phyloP scores from a whole-genome alignment of 2,329 filamentous ascomycete genomes.

The Kalmusia sp. region DNA sequence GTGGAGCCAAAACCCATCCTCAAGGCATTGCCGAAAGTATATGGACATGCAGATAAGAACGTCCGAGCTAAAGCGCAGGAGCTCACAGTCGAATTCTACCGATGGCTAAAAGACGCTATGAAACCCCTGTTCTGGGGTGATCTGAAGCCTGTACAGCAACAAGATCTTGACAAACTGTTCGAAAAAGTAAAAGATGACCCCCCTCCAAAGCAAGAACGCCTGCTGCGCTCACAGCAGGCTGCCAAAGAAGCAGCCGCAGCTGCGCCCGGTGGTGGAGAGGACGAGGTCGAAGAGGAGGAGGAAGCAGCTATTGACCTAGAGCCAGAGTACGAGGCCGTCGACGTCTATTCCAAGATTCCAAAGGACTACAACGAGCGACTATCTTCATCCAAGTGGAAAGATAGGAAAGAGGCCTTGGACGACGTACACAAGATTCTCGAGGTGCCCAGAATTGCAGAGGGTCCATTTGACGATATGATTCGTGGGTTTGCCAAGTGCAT shows the following conservation, averaged over 20 bases:
- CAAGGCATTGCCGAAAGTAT: slow-evolving; percentile 86
- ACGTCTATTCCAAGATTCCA: slow-evolving; percentile 82
- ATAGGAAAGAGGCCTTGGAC: slow-evolving; percentile 92
- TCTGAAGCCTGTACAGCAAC: slow-evolving; percentile 92
- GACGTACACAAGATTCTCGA: slow-evolving; percentile 78
- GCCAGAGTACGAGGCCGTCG: slow-evolving; percentile 76
- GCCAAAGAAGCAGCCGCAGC: slow-evolving; percentile 75
- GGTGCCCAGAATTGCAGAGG: slow-evolving; percentile 90
- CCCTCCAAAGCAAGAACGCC: slow-evolving; percentile 85
- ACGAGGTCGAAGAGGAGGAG: slow-evolving; percentile 60
- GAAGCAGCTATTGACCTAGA: slow-evolving; percentile 74
- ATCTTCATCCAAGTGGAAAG: slow-evolving; percentile 96
- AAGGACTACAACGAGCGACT: slow-evolving; percentile 83
- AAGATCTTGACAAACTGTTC: slow-evolving; percentile 91
- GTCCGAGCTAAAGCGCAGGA: slow-evolving; percentile 92
- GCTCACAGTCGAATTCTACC: slow-evolving; percentile 90
- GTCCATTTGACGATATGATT: slow-evolving; percentile 83
- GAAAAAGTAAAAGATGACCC: slow-evolving; percentile 91
- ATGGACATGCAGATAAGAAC: slow-evolving; percentile 97
- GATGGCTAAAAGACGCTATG: slow-evolving; percentile 97
- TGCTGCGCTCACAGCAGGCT: slow-evolving; percentile 88
- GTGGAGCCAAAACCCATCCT: slow-evolving; percentile 92
- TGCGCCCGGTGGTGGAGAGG: slow-evolving; percentile 61
- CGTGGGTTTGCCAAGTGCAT: slow-evolving; percentile 90
- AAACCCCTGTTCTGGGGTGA: slow-evolving; percentile 98